Evolutionary conservation across 164 flowering plant genomes (phyloP), one percentile per base, ranked within the genome.

Genomic region (Santalum album): DNA sequence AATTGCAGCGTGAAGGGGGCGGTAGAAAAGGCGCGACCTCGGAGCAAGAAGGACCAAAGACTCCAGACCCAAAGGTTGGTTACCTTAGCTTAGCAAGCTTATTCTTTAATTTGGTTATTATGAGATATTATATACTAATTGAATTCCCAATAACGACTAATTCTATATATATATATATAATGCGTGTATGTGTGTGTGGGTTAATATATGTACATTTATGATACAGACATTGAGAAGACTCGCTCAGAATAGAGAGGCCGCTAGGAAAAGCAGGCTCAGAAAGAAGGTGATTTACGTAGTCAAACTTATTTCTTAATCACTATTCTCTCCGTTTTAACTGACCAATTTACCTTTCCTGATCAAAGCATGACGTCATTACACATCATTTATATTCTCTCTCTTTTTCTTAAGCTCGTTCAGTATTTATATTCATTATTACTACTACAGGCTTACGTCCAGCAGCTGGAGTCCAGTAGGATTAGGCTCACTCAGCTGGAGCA

Each of bases 181-280:
- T 9, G 34, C 34, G 34, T 29, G 34, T 29, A n/a, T 29, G 34
- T 4, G 34, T 29, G 34, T 29, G 4, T n/a, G n/a, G n/a, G n/a
- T n/a, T n/a, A n/a, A n/a, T n/a, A 16, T 43, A 43, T 16, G 15
- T 14, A 17, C 21, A n/a, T n/a, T n/a, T n/a, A n/a, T 29, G 34
- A 29, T 29, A 54, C 78, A 94, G 99, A 87, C 95, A 54, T 57
- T 94, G 63, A 84, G 99, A 75, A 83, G 99, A 65, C 95, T 94
- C 44, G 97, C 99, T 62, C 99, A 94, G 79, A 94, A 94, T 82
- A 79, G 99, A 69, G 99, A 94, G 59, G 99, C 99, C 71, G 99
- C 99, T 18, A 76, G 99, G 77, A 94, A 94, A 76, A 94, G 99
- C 83, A 86, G 99, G 67, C 81, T 94, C 1, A 77, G 99, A 57